Evolutionary conservation across 306 rosid species (phyloP).

Genomic region (Vigna trinervia): DNA sequence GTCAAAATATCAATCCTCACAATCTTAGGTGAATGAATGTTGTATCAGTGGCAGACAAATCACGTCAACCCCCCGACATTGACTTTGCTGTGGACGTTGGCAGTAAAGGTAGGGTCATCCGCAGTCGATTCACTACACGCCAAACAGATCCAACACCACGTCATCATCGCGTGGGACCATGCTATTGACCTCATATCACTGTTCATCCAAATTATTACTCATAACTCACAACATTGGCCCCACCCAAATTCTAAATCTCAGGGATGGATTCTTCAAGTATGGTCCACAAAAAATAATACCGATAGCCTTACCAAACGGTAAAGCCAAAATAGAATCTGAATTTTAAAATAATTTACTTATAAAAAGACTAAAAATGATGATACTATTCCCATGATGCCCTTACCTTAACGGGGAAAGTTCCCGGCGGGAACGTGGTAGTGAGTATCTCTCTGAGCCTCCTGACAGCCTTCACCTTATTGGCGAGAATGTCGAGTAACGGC

Average conservation of each 20-base stretch:
- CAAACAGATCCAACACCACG: neutral
- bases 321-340: constrained; percentile 15
- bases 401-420: constrained; percentile 91
- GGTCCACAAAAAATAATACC: constrained; percentile 40
- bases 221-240: constrained; percentile 2
- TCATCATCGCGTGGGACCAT: neutral
- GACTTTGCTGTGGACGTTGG: neutral
- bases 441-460: constrained; percentile 85
- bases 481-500: constrained; percentile 83
- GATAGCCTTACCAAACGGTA: neutral
- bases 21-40: constrained; percentile 5
- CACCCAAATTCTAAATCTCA: constrained; percentile 30
- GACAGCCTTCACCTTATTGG: constrained; percentile 86
- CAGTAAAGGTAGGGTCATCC: neutral
- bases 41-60: neutral
- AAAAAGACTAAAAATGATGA: neutral
- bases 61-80: constrained; percentile 31
- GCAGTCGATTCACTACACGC: no score
- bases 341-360: neutral
- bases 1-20: constrained; percentile 4
- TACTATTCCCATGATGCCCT: constrained; percentile 33
- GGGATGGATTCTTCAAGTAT: constrained; percentile 17
- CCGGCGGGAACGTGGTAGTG: constrained; percentile 88
- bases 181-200: no score
- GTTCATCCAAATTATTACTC: neutral